Evolutionary conservation across 2,329 filamentous ascomycete species (phyloP).

Genomic region (Nemania bipapillata): DNA sequence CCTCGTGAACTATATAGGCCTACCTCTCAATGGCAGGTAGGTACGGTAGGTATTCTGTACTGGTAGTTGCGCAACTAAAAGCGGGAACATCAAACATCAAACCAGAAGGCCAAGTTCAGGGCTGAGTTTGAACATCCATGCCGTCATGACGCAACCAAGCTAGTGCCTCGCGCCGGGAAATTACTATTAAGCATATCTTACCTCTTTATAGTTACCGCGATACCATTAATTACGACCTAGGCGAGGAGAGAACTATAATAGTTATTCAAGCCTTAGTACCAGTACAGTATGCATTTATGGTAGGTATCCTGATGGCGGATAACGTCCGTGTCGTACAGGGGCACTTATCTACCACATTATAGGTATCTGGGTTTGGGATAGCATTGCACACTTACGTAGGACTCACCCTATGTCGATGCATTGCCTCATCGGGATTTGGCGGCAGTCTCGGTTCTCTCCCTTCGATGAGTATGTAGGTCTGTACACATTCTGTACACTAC

Average conservation of each 20-base stretch:
- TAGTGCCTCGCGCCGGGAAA: constrained; percentile 8
- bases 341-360: too few relatives aligned
- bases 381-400: background rate
- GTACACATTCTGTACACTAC: background rate
- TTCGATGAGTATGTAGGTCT: constrained; percentile 5
- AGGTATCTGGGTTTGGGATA: too few relatives aligned
- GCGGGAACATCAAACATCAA: constrained; percentile 16
- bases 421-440: constrained; percentile 29
- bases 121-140: constrained; percentile 20
- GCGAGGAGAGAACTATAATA: too few relatives aligned
- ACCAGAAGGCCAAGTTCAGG: background rate
- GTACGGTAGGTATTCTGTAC: background rate
- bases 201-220: constrained; percentile 3
- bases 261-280: too few relatives aligned
- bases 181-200: background rate
- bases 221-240: background rate
- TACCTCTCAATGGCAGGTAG: background rate
- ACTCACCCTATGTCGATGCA: constrained; percentile 1
- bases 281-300: background rate
- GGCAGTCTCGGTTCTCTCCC: constrained; percentile 27
- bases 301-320: background rate
- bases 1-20: background rate
- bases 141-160: constrained; percentile 26
- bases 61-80: background rate
- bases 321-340: background rate